phyloP scores from a whole-genome alignment of 768 basidiomycete genomes.

The Hysterangium stoloniferum region DNA sequence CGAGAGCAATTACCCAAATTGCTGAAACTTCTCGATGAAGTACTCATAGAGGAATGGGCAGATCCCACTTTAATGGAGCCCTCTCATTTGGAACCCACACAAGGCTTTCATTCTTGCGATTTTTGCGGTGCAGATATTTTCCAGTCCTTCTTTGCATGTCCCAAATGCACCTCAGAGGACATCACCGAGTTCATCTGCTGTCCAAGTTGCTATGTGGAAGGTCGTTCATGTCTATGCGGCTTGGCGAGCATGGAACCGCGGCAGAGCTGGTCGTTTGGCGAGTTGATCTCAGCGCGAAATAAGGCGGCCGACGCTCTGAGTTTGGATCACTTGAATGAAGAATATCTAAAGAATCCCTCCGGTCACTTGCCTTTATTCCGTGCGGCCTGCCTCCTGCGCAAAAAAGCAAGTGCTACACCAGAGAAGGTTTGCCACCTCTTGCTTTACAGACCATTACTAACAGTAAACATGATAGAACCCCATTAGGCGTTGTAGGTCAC shows the following conservation, averaged over 20 bases:
- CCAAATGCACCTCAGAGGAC: constrained; percentile 29
- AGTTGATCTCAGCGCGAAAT: constrained; percentile 39
- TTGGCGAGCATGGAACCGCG: constrained; percentile 44
- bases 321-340: not conserved
- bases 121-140: constrained; percentile 81
- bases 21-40: constrained; percentile 40
- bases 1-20: constrained; percentile 25
- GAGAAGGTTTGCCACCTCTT: not conserved
- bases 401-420: not conserved
- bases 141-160: constrained; percentile 73
- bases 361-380: constrained; percentile 2
- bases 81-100: constrained; percentile 9
- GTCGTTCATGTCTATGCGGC: constrained; percentile 60
- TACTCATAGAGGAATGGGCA: constrained; percentile 42
- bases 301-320: constrained; percentile 24
- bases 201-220: constrained; percentile 68
- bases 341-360: not conserved
- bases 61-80: constrained; percentile 17
- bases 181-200: constrained; percentile 41
- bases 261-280: constrained; percentile 45
- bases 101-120: constrained; percentile 45
- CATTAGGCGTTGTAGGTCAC: constrained; percentile 7
- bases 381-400: constrained; percentile 5
- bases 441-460: not conserved
- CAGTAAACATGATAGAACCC: not conserved